Base-by-base conservation (phyloP, 2,329 filamentous ascomycete species). In the Paecilomyces sp. region DNA sequence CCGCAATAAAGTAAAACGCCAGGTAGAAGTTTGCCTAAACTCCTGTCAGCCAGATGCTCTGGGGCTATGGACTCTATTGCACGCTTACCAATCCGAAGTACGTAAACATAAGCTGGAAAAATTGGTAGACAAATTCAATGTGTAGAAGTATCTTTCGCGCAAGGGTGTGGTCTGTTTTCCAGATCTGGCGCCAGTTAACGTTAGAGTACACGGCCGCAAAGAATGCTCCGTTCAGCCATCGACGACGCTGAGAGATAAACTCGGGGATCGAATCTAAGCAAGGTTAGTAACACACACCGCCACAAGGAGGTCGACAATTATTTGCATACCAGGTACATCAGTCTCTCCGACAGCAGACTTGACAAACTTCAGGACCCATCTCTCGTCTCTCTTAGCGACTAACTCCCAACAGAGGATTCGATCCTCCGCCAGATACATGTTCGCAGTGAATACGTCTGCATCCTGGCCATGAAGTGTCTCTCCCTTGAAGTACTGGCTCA, bases 381-480 rank as follows among this genome's bases (percentile, higher is more conserved):
- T 85, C 75, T 97, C 94, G 65, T 87, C 91, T 60, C 92, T 84
- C 78, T 99, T 99, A 0, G 94, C 94, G 0, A 99, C 94, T 65
- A 99, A 77, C 81, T 99, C 94, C 82, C 96, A 99, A 76, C 94
- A 99, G 36, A 99, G 86, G 72, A 99, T 99, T 82, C 94, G 91
- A 83, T 99, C 94, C 73, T 99, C 94, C 59, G 94, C 94, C 60
- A 99, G 85, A 72, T 97, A 99, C 94, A 99, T 99, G 77, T 99
- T 99, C 36, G 94, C 92, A 0, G 93, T 97, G 71, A 97, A 97
- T 3, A 97, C 92, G 73, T 97, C 93, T 9, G 95, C 94, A 72
- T 97, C 91, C 67, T 96, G 90, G 13, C 94, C 94, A 70, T 97
- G 94, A 28, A 99, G 80, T 1, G 93, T 97, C 76, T 99, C 94